Conservation (phyloP, 2,329 filamentous ascomycete species). For the Xylaria sp. region DNA sequence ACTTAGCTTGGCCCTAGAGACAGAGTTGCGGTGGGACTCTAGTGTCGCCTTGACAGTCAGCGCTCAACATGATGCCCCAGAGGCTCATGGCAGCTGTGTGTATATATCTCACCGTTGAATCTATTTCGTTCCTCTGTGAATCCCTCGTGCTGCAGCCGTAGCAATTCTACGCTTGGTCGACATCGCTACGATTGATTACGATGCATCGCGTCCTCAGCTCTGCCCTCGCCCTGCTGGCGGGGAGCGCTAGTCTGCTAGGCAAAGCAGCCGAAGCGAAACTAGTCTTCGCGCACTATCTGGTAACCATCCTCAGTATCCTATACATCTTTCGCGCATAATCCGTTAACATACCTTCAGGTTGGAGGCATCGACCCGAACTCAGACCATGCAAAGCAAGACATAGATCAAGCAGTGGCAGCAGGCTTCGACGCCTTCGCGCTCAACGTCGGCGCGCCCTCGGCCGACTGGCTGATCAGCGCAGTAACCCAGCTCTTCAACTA, state of each 20-base stretch:
- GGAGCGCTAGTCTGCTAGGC: conserved; percentile 38
- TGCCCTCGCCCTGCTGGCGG: conserved; percentile 38
- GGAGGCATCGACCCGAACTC: conserved; percentile 38
- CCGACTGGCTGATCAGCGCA: conserved; percentile 43
- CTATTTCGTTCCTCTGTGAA: background rate
- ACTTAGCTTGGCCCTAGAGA: background rate
- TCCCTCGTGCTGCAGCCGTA: background rate
- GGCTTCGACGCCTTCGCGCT: conserved; percentile 52
- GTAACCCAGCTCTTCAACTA: conserved; percentile 49
- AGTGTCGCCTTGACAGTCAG: background rate
- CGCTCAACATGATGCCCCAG: background rate
- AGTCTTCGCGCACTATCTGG: conserved; percentile 48
- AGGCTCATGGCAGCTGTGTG: conserved; percentile 3
- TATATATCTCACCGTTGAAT: background rate
- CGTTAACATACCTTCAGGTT: conserved; percentile 25
- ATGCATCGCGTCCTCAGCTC: conserved; percentile 36
- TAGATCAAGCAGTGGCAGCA: conserved; percentile 47
- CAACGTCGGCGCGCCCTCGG: conserved; percentile 49
- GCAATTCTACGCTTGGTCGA: background rate
- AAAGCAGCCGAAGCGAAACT: conserved; percentile 43
- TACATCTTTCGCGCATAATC: background rate
- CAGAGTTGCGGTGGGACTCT: conserved; percentile 6
- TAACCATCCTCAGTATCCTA: conserved; percentile 13
- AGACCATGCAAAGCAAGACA: conserved; percentile 46
- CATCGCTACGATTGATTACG: background rate